These are phyloP conservation scores for Vinca minor DNA, from an alignment of 257 asterid species.

Conservation along the genomic window DNA sequence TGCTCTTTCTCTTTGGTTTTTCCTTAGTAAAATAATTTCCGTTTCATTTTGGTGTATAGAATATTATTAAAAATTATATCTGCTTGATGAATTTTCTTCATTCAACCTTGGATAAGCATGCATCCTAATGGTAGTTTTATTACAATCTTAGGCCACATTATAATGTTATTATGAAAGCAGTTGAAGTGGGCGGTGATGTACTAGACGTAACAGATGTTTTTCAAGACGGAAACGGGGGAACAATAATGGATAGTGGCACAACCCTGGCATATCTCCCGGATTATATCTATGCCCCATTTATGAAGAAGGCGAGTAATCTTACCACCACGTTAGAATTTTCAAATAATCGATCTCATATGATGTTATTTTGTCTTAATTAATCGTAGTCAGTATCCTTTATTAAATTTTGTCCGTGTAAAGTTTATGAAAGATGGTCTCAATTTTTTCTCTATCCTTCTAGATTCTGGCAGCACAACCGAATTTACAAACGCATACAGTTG, in stretches of 20 bases:
- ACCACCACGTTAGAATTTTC: not conserved
- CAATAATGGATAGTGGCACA: slow-evolving; percentile 90
- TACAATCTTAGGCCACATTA: slow-evolving; percentile 59
- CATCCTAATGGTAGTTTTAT: slow-evolving; percentile 3
- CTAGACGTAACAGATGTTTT: slow-evolving; percentile 43
- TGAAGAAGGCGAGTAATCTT: slow-evolving; percentile 31
- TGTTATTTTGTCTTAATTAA: not conserved
- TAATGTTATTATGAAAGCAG: slow-evolving; percentile 52
- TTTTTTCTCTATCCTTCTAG: slow-evolving; percentile 24
- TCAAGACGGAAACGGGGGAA: slow-evolving; percentile 37
- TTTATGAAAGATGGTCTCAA: not conserved
- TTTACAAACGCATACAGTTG: slow-evolving; percentile 50
- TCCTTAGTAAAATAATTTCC: too few relatives aligned
- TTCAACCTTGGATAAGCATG: slow-evolving; percentile 1
- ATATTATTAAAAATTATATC: not conserved
- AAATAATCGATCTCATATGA: not conserved
- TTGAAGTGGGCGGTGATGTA: slow-evolving; percentile 72
- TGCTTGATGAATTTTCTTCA: not conserved
- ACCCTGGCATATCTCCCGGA: slow-evolving; percentile 91
- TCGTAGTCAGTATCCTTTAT: not conserved
- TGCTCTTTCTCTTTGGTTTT: too few relatives aligned
- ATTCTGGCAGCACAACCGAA: slow-evolving; percentile 54
- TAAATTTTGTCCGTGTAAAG: not conserved
- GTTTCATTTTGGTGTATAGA: not conserved
- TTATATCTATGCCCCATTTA: slow-evolving; percentile 42